Evolutionary conservation across 1,139 yeast species (phyloP), one percentile per base, ranked within the genome.

Genomic region (Wickerhamomyces sp.): DNA sequence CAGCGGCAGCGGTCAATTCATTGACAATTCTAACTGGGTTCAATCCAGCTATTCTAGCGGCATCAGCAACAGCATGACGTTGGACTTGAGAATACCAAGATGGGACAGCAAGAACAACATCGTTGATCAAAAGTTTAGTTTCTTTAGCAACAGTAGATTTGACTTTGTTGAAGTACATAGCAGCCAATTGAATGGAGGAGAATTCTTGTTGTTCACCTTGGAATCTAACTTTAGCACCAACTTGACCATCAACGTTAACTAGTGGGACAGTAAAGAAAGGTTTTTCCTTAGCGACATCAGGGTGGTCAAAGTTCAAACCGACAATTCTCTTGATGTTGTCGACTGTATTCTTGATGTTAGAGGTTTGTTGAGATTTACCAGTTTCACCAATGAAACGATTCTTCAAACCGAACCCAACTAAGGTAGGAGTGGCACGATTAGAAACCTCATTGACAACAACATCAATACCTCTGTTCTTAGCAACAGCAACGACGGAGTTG

Each of bases 1-100:
- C 96, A 54, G 97, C 97, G 45, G 98, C 98, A 47, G 98, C 97
- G 45, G 98, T 90, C 50, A 87, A 81, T 65, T 92, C 98, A 65
- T 92, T 92, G 58, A 92, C 96, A 53, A 92, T 81, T 77, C 98
- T 85, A 47, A 92, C 97, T 46, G 98, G 97, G 80, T 92, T 92
- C 63, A 92, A 78, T 48, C 96, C 96, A 47, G 98, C 97, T 64
- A 92, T 85, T 62, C 76, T 78, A 59, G 96, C 92, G 44, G 98
- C 97, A 64, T 94, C 98, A 47, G 89, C 76, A 54, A 95, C 82
- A 49, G 97, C 96, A 62, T 96, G 90, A 70, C 98, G 89, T 74
- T 92, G 97, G 60, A 76, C 81, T 68, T 92, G 97, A 44, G 95
- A 81, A 76, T 87, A 92, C 97, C 97, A 92, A 35, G 81, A 86